Conservation (phyloP, 1,139 yeast species). For the Candida sanyaensis region DNA sequence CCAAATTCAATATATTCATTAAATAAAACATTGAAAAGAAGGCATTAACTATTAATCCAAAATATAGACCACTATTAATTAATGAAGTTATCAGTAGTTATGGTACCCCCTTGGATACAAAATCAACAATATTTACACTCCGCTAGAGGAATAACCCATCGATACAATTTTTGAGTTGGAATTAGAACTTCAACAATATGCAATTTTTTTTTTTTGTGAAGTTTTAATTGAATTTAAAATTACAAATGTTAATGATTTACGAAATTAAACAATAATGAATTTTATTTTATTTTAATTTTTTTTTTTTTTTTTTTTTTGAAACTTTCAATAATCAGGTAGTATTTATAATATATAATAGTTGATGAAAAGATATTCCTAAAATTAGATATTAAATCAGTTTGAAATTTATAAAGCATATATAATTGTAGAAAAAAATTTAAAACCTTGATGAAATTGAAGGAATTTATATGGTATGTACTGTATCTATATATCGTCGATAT, state of each 20-base stretch:
- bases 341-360: too few relatives aligned
- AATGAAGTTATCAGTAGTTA: constrained; percentile 24
- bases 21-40: constrained; percentile 20
- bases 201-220: constrained; percentile 19
- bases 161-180: constrained; percentile 24
- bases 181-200: constrained; percentile 26
- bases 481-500: too few relatives aligned
- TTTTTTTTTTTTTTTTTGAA: too few relatives aligned
- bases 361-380: constrained; percentile 13
- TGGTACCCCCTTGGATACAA: constrained; percentile 33
- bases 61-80: constrained; percentile 22
- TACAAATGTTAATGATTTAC: constrained; percentile 28
- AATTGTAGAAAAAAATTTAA: constrained; percentile 36
- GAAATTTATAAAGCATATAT: constrained; percentile 32
- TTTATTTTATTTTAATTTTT: too few relatives aligned
- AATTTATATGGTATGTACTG: too few relatives aligned
- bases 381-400: constrained; percentile 23
- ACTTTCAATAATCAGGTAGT: constrained; percentile 36
- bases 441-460: constrained; percentile 28
- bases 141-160: constrained; percentile 43
- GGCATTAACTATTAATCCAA: constrained; percentile 23
- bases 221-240: constrained; percentile 24
- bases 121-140: constrained; percentile 30
- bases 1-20: constrained; percentile 14
- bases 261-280: constrained; percentile 29